Base-by-base conservation (phyloP, 345 rosid species). In the Noccaea caerulescens region DNA sequence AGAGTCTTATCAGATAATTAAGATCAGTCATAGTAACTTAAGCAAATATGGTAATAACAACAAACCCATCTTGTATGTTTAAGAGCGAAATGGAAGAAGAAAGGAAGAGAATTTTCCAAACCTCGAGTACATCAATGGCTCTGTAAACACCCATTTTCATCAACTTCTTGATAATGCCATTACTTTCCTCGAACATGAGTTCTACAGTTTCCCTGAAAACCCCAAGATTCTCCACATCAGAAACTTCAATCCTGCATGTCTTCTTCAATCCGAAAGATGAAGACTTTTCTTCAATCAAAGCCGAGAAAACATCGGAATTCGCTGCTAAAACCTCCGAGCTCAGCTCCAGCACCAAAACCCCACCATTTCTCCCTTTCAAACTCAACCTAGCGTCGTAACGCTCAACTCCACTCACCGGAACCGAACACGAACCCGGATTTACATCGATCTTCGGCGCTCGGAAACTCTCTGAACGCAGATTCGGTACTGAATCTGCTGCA, bases 51-150 rank as follows among this genome's bases (percentile, higher is more conserved):
- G 25, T 34, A 66, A 41, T 4, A 57, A 69, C 37, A 57, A 18
- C 55, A 68, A 55, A 11, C 38, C 23, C 51, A 53, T 66, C 32
- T 7, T 25, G 27, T 25, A 32, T 68, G 38, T 23, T 32, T 8
- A 34, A 51, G 56, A 51, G 12, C 53, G 1, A 20, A 18, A 8
- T 20, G 1, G 11, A 70, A 33, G 16, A 13, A 58, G 9, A 71
- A 50, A 50, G 55, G 13, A 71, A 58, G 5, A 54, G 39, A 13
- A 57, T 8, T 41, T 41, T 7, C 58, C 79, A 39, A 45, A 93
- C 98, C 97, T 91, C 98, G 42, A 93, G 97, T 65, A 93, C 73
- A 67, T 82, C 92, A 41, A 89, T 89, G 75, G 89, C 81, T 55
- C 86, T 81, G 69, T 77, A 85, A 57, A 81, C 95, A 49, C 99